Evolutionary conservation across 1,284 basidiomycete genomes (phyloP).

Genomic region (Ganoderma lingzhi): DNA sequence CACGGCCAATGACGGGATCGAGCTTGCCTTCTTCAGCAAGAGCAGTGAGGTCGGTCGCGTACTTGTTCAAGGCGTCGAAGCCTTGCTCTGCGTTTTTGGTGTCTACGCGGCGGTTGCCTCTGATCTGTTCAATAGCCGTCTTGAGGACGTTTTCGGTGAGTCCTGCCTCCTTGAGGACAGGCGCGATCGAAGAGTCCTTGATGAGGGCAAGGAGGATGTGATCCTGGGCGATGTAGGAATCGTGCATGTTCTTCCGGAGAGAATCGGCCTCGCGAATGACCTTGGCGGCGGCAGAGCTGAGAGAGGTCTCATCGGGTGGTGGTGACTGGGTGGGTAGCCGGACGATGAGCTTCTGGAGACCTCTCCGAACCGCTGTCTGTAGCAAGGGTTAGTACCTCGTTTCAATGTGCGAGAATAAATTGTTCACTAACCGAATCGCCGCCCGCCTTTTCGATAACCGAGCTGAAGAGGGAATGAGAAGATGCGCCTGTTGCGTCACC

Average conservation of each 20-base stretch:
- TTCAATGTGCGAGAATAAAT: constrained; percentile 15
- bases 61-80: constrained; percentile 87
- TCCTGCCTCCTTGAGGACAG: constrained; percentile 77
- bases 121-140: constrained; percentile 81
- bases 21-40: constrained; percentile 92
- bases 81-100: constrained; percentile 85
- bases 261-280: constrained; percentile 84
- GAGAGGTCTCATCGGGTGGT: constrained; percentile 79
- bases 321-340: constrained; percentile 87
- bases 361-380: constrained; percentile 66
- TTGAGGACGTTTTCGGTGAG: constrained; percentile 80
- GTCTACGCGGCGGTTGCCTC: constrained; percentile 86
- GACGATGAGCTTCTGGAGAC: constrained; percentile 74
- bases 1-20: constrained; percentile 92
- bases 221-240: constrained; percentile 94
- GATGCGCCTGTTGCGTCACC: constrained; percentile 43
- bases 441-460: constrained; percentile 80
- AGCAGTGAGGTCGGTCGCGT: constrained; percentile 87
- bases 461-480: constrained; percentile 67
- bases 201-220: constrained; percentile 76
- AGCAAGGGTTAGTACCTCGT: constrained; percentile 30
- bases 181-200: constrained; percentile 72
- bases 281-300: constrained; percentile 70
- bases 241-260: constrained; percentile 89
- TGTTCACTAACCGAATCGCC: constrained; percentile 70